Base-by-base conservation (phyloP, 2,329 filamentous ascomycete species). In the Clonostachys rosea region DNA sequence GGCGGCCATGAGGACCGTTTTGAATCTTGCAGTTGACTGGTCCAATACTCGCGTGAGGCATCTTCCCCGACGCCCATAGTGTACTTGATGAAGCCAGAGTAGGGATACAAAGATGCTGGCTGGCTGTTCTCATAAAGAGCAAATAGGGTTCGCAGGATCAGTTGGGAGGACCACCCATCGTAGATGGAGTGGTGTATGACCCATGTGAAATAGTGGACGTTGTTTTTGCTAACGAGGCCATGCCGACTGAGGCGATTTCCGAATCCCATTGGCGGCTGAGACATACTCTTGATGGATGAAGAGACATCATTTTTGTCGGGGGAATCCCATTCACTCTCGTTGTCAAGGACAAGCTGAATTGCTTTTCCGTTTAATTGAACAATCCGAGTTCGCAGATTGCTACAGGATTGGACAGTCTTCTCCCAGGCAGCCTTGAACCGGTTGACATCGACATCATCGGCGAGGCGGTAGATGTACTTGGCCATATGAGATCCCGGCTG, bases 81-180 rank as follows among this genome's bases (percentile, higher is more conserved):
- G 48, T 70, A 69, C 39, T 62, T 61, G 50, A 73, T 69, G 47
- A 71, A 73, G 34, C 65, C 57, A 42, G 14, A 18, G 36, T 39
- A 39, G 12, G 36, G 36, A n/a, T n/a, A n/a, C 36, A 39, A 13
- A 8, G 14, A 20, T 9, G 34, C 17, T 60, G 0, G 62, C 30
- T 10, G 33, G 17, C 6, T 13, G n/a, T 37, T 24, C 33, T 34
- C 13, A 17, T 43, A 43, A 10, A 16, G 18, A 11, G 11, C 9
- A 16, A 30, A 30, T 5, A 43, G 10, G 42, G 42, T 34, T 6
- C 30, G n/a, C 10, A 43, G 18, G 17, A 54, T 46, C 0, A 55
- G 40, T 8, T 30, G 30, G 33, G 50, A 17, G 5, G 55, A 55
- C 54, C 55, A 59, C 5, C 58, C 59, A 37, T 62, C 60, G 34